phyloP scores from a whole-genome alignment of 768 basidiomycete species.

The Paxillus rubicundulus region DNA sequence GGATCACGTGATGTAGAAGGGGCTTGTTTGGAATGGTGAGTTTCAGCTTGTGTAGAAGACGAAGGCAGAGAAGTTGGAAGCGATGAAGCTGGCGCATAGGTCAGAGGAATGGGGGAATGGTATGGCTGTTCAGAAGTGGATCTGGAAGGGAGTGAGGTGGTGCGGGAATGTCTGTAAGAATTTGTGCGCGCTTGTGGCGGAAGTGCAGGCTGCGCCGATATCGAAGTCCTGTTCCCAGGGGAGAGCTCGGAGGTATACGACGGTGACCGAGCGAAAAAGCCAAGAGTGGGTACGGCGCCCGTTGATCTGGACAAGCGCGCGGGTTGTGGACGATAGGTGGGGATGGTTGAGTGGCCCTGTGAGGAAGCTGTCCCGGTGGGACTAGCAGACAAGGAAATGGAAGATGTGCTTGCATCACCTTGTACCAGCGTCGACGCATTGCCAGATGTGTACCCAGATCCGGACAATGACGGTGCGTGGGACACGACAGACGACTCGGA shows the following conservation, averaged over 20 bases:
- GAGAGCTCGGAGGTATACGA: background rate
- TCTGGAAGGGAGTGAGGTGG: slow-evolving; percentile 9
- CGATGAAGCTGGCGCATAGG: slow-evolving; percentile 16
- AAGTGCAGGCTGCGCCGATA: slow-evolving; percentile 1
- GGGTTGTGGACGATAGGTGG: background rate
- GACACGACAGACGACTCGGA: slow-evolving; percentile 16
- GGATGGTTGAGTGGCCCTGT: slow-evolving; percentile 12
- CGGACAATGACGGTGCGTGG: slow-evolving; percentile 8
- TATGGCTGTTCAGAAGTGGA: slow-evolving; percentile 1
- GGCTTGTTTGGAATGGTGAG: slow-evolving; percentile 11
- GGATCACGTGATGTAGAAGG: slow-evolving; percentile 26
- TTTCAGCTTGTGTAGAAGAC: background rate
- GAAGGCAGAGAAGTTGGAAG: background rate
- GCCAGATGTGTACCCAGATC: slow-evolving; percentile 11
- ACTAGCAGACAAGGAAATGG: slow-evolving; percentile 13
- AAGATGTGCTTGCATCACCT: slow-evolving; percentile 22
- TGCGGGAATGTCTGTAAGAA: slow-evolving; percentile 18
- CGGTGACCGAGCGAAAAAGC: slow-evolving; percentile 5
- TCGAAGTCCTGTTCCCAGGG: slow-evolving; percentile 1
- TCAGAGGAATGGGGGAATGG: slow-evolving; percentile 9
- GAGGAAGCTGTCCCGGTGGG: slow-evolving; percentile 16
- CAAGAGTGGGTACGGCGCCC: slow-evolving; percentile 7
- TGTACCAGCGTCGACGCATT: slow-evolving; percentile 9
- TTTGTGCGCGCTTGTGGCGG: slow-evolving; percentile 23
- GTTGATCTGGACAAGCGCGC: slow-evolving; percentile 13